Base-by-base conservation (phyloP, 345 rosid genomes). In the Pugionium cornutum region DNA sequence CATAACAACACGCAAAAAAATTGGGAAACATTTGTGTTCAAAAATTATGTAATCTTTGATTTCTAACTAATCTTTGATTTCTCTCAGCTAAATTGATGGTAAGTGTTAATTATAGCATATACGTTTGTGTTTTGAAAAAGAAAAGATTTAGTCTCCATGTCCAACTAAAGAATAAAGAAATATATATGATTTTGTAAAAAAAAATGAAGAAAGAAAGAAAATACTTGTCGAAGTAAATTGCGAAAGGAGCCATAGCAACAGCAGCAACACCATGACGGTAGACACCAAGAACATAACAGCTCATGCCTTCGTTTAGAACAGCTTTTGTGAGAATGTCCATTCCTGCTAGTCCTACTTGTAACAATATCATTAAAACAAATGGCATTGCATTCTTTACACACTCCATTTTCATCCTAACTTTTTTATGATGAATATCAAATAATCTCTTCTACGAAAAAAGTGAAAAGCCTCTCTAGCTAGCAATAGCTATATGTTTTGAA, bases 251-350 rank as follows among this genome's bases (percentile, higher is more conserved):
- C 58, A 90, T 79, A 76, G 65, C 82, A 4, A 86, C 1, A 5
- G 95, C 81, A 45, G 95, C 95, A 3, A 85, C 75, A 0, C 79
- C 89, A 0, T 86, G 90, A n/a, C 92, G 89, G 53, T 89, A 87
- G 50, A 85, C 89, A 1, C 81, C 88, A 25, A 87, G 79, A 3
- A 81, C 95, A 37, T 81, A 89, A 37, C 76, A 81, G 80, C 95
- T 89, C 86, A 81, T 87, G 11, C 97, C 97, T 26, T 73, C 47
- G 66, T 86, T 85, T 3, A 87, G 66, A 7, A 91, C 97, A 67
- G 87, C 87, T 50, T 90, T 90, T 11, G 86, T 66, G 27, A 85
- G 74, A 57, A 85, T 64, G 45, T 87, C 95, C 95, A 90, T 84
- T 7, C 92, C 92, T 1, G 90, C 88, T 2, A 85, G 66, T 5